These are phyloP conservation scores for Xylaria sp. DNA, from an alignment of 2,329 filamentous ascomycete genomes.

Conservation along the genomic window DNA sequence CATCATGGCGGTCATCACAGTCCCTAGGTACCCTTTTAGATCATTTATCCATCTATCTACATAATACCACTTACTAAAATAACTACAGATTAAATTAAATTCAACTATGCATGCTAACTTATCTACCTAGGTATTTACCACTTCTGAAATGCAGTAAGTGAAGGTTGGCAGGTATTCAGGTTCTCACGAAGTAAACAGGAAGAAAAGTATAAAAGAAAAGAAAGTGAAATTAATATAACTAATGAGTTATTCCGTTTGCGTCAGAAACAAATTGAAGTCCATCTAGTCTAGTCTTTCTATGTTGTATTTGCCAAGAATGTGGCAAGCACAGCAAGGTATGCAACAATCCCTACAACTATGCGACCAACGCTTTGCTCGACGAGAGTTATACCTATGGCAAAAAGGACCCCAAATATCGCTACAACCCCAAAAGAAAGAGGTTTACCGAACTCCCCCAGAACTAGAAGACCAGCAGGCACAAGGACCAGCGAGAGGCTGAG, in stretches of 20 bases:
- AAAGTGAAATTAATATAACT: not conserved
- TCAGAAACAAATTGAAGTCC: not conserved
- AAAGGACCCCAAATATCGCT: conserved; percentile 25
- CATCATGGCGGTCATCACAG: too few relatives aligned
- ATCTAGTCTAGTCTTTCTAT: not conserved
- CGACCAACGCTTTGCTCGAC: conserved; percentile 32
- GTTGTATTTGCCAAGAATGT: conserved; percentile 20
- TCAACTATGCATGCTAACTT: too few relatives aligned
- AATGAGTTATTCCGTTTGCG: not conserved
- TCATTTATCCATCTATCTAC: too few relatives aligned
- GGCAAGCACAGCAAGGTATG: conserved; percentile 38
- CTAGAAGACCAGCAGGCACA: conserved; percentile 34
- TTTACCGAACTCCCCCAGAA: conserved; percentile 26
- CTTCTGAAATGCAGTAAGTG: too few relatives aligned
- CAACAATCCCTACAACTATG: conserved; percentile 33
- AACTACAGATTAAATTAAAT: too few relatives aligned
- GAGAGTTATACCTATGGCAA: conserved; percentile 23
- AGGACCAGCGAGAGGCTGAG: conserved; percentile 25
- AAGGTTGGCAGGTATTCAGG: too few relatives aligned
- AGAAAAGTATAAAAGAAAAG: not conserved
- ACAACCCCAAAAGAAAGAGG: conserved; percentile 27
- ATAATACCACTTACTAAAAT: not conserved
- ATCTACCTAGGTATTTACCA: too few relatives aligned
- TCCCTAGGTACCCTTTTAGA: too few relatives aligned
- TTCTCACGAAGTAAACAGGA: not conserved